Evolutionary conservation across 2,329 filamentous ascomycete species (phyloP), one percentile per base, ranked within the genome.

Genomic region (Diplodia mutila): DNA sequence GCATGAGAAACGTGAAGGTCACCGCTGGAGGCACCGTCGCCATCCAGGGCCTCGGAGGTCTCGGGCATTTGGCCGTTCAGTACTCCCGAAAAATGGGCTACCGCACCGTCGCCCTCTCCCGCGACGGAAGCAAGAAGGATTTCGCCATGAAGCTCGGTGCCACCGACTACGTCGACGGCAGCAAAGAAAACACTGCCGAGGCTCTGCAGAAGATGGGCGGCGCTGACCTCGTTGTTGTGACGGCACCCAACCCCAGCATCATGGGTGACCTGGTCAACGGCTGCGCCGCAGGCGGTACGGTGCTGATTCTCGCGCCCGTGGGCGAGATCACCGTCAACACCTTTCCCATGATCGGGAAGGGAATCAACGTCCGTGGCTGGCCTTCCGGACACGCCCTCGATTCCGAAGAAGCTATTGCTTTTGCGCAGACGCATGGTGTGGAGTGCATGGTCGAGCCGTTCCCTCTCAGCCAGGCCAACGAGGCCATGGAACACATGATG

Each of bases 191-290:
- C 53, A 77, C 82, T 0, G 80, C 77, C 1, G 77, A 80, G 55
- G 82, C 82, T 67, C 80, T 90, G 39, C 78, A 79, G 77, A 83
- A 83, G 70, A 77, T 90, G 23, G 89, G 89, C 18, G 89, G 89
- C 29, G 89, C 89, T 0, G 81, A 82, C 3, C 77, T 89, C 63
- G 85, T 91, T 67, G 82, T 90, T 4, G 81, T 86, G 48, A 91
- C 89, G 3, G 88, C 87, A 3, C 89, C 89, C 6, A 87, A 86
- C 73, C 81, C 86, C 0, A 79, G 85, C 65, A 78, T 85, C 37
- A 84, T 91, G 61, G 73, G 80, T 1, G 81, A 82, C 4, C 74
- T 91, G 32, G 77, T 88, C 1, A 80, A 75, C 2, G 89, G 85
- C 2, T 80, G 90, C 8, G 84, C 80, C 4, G 73, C 83, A 0